Percentiles rank a stretch among this genome's conserved stretches.
Evolutionary conservation across 2,329 filamentous ascomycete species (phyloP).

Genomic region (Immersiporthe knoxdaviesiana): DNA sequence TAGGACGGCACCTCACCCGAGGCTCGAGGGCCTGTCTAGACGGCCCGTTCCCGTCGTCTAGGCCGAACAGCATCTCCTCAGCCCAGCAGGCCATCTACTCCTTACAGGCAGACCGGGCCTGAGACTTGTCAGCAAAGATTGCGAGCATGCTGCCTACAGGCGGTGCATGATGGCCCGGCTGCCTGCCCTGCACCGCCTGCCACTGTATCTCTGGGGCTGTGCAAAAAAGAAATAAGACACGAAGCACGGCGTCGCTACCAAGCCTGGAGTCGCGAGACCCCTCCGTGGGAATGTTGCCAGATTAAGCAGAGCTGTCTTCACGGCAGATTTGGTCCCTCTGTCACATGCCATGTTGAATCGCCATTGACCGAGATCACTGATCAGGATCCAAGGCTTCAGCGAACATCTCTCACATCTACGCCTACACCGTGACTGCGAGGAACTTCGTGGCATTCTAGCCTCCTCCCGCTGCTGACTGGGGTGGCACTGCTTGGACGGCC

Average conservation of each 20-base stretch:
- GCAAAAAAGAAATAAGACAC: slow-evolving; percentile 5
- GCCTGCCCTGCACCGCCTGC: not conserved
- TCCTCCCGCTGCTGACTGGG: not conserved
- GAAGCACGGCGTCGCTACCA: slow-evolving; percentile 12
- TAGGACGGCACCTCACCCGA: not conserved
- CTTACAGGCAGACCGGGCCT: not conserved
- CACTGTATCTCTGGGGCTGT: slow-evolving; percentile 12
- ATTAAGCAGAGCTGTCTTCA: not conserved
- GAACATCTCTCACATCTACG: not conserved
- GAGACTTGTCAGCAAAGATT: not conserved
- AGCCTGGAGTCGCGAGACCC: not conserved
- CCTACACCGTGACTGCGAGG: not conserved
- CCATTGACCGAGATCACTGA: not conserved
- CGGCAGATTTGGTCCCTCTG: not conserved
- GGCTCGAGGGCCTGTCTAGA: not conserved
- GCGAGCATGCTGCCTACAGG: not conserved
- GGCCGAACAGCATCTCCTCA: not conserved
- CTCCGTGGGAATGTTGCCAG: not conserved
- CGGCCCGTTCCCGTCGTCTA: slow-evolving; percentile 6
- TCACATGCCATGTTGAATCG: not conserved
- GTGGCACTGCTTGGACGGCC: not conserved
- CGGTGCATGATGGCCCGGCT: slow-evolving; percentile 2
- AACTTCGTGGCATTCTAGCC: not conserved
- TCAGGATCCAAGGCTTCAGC: not conserved
- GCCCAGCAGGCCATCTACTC: not conserved